Percentiles rank a stretch among this genome's conserved stretches.
Conservation (phyloP, 345 rosid genomes). For the Gossypium sturtianum region DNA sequence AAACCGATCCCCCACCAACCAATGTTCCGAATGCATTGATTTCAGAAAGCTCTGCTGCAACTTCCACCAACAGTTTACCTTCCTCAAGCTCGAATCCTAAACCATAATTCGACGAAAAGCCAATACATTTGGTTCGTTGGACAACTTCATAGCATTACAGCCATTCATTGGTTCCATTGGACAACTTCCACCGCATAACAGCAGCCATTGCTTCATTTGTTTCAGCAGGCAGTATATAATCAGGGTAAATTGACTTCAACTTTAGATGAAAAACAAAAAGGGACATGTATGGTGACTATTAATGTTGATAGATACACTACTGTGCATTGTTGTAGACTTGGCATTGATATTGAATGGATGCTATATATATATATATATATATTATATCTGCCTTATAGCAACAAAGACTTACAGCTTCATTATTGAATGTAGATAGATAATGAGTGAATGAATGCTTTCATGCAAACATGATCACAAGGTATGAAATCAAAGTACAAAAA, state of each 20-base stretch:
- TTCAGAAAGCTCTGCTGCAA: neutral
- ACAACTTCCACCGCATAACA: too few species aligned
- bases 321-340: neutral
- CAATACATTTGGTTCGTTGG: neutral
- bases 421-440: neutral
- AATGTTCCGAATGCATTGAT: neutral
- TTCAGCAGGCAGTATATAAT: too few species aligned
- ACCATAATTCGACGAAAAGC: neutral
- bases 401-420: neutral
- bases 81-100: conserved; percentile 5
- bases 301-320: neutral
- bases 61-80: neutral
- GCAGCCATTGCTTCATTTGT: too few species aligned
- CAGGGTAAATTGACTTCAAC: too few species aligned
- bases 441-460: neutral
- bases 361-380: too few species aligned
- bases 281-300: too few species aligned
- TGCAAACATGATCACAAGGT: neutral
- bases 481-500: neutral
- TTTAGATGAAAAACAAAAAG: too few species aligned
- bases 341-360: neutral
- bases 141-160: conserved; percentile 1
- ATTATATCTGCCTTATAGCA: neutral
- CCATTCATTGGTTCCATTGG: too few species aligned
- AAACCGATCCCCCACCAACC: neutral